These are phyloP conservation scores for Claviceps pazoutovae DNA, from an alignment of 2,329 filamentous ascomycete species.

Conservation along the genomic window DNA sequence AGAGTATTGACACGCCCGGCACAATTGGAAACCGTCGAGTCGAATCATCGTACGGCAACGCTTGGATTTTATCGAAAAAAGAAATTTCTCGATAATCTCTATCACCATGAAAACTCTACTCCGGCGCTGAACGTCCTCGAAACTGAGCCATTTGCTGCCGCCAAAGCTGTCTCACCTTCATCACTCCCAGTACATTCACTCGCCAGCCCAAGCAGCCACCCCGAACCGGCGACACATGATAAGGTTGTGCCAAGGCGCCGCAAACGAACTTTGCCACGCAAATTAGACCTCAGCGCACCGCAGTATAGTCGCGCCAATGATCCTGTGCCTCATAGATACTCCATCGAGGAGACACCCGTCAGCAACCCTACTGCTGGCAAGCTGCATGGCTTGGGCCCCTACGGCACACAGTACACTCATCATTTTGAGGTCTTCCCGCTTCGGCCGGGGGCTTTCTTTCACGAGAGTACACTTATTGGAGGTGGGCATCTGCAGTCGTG, in stretches of 20 bases:
- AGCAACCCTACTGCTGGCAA: slow-evolving; percentile 13
- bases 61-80: slow-evolving; percentile 37
- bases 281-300: slow-evolving; percentile 35
- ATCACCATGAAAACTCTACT: slow-evolving; percentile 21
- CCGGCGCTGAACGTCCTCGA: neutral
- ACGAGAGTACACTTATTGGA: slow-evolving; percentile 44
- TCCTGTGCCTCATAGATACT: slow-evolving; percentile 23
- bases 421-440: slow-evolving; percentile 51
- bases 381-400: slow-evolving; percentile 42
- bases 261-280: slow-evolving; percentile 30
- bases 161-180: neutral
- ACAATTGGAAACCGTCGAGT: slow-evolving; percentile 38
- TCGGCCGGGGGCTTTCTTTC: slow-evolving; percentile 41
- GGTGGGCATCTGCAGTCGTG: slow-evolving; percentile 27
- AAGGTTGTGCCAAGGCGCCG: slow-evolving; percentile 19
- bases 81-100: slow-evolving; percentile 40
- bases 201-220: neutral
- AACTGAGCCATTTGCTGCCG: neutral
- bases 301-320: slow-evolving; percentile 40
- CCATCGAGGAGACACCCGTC: slow-evolving; percentile 4
- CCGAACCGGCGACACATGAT: neutral
- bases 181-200: neutral
- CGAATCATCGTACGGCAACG: slow-evolving; percentile 18
- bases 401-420: slow-evolving; percentile 45
- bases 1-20: slow-evolving; percentile 27